Percentiles rank a stretch among this genome's conserved stretches.
These are phyloP conservation scores for Aspergillus udagawae DNA, from an alignment of 2,329 filamentous ascomycete genomes.

Conservation along the genomic window DNA sequence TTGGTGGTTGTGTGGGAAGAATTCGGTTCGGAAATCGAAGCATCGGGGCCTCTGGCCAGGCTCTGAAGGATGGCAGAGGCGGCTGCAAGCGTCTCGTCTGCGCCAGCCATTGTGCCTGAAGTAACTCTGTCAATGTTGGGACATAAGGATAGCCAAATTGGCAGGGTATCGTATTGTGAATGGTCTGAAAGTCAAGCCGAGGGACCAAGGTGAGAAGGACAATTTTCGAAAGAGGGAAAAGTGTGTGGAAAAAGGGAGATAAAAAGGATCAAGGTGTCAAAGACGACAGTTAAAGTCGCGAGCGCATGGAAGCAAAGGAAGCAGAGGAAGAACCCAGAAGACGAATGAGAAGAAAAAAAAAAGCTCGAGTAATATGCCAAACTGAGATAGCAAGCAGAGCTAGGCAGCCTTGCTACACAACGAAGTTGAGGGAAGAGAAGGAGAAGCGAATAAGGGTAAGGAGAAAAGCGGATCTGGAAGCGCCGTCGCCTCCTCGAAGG, in stretches of 20 bases:
- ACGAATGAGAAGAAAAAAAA: conserved; percentile 1
- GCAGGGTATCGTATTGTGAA: neutral
- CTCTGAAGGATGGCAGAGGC: conserved; percentile 44
- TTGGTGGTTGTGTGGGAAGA: conserved; percentile 39
- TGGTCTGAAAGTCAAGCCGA: conserved; percentile 3
- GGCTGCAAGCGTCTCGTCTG: conserved; percentile 46
- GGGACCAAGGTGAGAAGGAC: neutral
- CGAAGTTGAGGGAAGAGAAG: conserved; percentile 1
- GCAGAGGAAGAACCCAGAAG: conserved; percentile 2
- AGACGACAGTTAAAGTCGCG: conserved; percentile 2
- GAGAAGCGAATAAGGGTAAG: neutral
- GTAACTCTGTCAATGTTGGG: conserved; percentile 18
- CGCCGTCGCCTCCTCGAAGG: neutral
- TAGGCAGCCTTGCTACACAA: neutral
- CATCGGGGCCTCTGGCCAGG: conserved; percentile 38
- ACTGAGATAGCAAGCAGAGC: neutral
- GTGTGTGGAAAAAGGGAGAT: conserved; percentile 4
- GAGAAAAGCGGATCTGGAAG: neutral
- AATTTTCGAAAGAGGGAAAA: neutral
- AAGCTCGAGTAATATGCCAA: neutral
- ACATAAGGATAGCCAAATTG: conserved; percentile 12
- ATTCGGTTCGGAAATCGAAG: conserved; percentile 22
- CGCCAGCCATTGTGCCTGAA: conserved; percentile 43
- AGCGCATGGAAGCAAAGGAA: conserved; percentile 6
- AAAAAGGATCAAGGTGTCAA: conserved; percentile 3